Conservation (phyloP, 805 yeast species). For the Candida taoyuanica region DNA sequence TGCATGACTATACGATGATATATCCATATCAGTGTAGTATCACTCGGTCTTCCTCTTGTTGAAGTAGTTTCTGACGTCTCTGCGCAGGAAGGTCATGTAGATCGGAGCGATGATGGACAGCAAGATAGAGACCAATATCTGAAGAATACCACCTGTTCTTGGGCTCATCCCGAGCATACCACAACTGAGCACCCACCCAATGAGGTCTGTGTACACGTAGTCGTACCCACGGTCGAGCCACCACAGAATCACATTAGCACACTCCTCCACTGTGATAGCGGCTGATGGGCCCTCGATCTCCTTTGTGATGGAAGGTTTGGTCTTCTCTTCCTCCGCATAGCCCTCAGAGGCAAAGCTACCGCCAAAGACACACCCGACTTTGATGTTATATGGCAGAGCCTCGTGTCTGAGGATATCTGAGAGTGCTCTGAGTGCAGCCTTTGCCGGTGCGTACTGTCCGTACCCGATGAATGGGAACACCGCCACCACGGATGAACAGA, state of each 20-base stretch:
- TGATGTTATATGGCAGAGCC: slow-evolving; percentile 56
- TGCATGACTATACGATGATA: neutral
- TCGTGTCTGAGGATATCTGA: slow-evolving; percentile 83
- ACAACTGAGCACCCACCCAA: slow-evolving; percentile 77
- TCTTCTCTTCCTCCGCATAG: slow-evolving; percentile 66
- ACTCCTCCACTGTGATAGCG: slow-evolving; percentile 62
- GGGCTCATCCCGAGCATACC: slow-evolving; percentile 69
- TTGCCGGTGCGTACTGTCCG: slow-evolving; percentile 83
- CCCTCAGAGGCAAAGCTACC: slow-evolving; percentile 94
- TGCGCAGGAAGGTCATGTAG: slow-evolving; percentile 39
- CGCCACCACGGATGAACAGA: slow-evolving; percentile 74
- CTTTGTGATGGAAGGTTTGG: slow-evolving; percentile 82
- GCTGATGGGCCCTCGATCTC: slow-evolving; percentile 79
- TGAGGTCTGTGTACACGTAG: slow-evolving; percentile 72
- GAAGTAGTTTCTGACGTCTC: slow-evolving; percentile 49
- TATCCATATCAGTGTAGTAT: neutral
- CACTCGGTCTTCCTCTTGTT: slow-evolving; percentile 25
- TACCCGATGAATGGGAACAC: slow-evolving; percentile 90
- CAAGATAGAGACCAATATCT: slow-evolving; percentile 42
- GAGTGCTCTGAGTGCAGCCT: slow-evolving; percentile 74
- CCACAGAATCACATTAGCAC: slow-evolving; percentile 56
- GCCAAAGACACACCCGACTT: slow-evolving; percentile 74
- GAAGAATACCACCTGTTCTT: slow-evolving; percentile 51
- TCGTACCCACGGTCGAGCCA: slow-evolving; percentile 61
- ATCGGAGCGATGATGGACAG: slow-evolving; percentile 58